phyloP scores from a whole-genome alignment of 163 green algal species.

The Coccomyxa subellipsoidea region DNA sequence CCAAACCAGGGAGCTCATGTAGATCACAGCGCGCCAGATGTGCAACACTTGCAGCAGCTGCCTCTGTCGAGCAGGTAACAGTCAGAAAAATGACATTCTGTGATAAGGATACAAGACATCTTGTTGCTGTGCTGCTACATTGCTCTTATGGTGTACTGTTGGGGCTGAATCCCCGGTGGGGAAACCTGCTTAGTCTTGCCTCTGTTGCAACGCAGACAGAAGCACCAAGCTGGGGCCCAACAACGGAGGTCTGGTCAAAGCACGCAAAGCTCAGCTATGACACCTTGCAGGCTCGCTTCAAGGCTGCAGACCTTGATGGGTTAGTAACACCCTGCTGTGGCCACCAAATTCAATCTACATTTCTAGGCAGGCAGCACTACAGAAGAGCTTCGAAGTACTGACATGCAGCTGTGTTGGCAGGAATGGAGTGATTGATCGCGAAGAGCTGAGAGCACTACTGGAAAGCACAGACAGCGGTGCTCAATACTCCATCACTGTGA shows the following conservation, averaged over 20 bases:
- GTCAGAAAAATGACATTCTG: too few relatives aligned
- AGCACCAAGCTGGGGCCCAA: not conserved
- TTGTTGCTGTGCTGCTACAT: too few relatives aligned
- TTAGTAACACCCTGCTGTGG: not conserved
- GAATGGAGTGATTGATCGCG: constrained; percentile 32
- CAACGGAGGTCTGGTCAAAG: not conserved
- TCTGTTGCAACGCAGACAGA: not conserved
- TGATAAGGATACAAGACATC: too few relatives aligned
- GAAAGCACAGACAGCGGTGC: constrained; percentile 9
- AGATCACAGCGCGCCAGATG: not conserved
- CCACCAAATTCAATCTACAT: not conserved
- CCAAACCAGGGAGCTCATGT: not conserved
- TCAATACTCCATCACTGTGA: not conserved
- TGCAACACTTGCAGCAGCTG: not conserved
- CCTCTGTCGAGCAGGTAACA: not conserved
- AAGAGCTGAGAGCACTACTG: constrained; percentile 24
- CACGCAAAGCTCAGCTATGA: not conserved
- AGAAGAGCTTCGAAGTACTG: not conserved
- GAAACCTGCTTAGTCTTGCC: not conserved
- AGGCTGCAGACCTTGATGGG: not conserved
- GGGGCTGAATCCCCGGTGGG: too few relatives aligned
- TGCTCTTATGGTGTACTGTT: too few relatives aligned
- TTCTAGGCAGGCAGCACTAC: not conserved
- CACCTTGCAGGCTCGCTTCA: not conserved
- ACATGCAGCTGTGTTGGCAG: constrained; percentile 10